A percentile compares a stretch with the other conserved stretches of the same genome.
phyloP scores from a whole-genome alignment of 2,329 filamentous ascomycete genomes.

The Claviceps paspali region DNA sequence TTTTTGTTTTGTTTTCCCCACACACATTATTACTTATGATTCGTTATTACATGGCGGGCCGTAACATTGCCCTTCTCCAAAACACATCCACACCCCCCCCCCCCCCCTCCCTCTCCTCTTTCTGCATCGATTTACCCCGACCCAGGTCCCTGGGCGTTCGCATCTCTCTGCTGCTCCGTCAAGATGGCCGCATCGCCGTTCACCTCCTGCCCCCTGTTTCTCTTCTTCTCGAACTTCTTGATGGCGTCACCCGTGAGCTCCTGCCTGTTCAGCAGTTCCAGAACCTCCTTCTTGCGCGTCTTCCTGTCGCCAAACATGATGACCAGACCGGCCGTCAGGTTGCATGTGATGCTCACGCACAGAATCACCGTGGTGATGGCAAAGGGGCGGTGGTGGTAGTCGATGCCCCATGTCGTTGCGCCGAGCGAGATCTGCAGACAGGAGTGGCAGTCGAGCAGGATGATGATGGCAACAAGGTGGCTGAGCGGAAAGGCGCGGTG shows the following conservation, averaged over 20 bases:
- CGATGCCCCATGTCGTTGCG: conserved; percentile 63
- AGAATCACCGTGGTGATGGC: conserved; percentile 72
- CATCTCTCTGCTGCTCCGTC: not conserved
- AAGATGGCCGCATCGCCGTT: not conserved
- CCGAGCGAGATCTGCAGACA: conserved; percentile 68
- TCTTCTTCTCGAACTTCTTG: conserved; percentile 24
- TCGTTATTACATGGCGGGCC: no score
- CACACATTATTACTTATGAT: no score
- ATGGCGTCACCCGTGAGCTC: conserved; percentile 51
- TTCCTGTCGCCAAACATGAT: conserved; percentile 63
- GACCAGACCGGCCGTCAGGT: conserved; percentile 59
- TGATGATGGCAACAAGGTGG: conserved; percentile 61
- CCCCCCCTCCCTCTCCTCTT: no score
- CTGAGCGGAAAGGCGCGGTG: conserved; percentile 65
- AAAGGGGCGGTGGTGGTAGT: conserved; percentile 51
- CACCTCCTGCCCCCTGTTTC: conserved; percentile 4
- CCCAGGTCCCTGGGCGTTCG: no score
- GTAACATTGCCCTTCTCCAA: no score
- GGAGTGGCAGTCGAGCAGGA: conserved; percentile 66
- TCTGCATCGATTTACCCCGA: no score
- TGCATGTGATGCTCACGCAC: conserved; percentile 61
- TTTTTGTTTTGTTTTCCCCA: no score
- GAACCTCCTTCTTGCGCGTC: conserved; percentile 74
- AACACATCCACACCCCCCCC: no score
- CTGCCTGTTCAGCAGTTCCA: conserved; percentile 62